phyloP scores from a whole-genome alignment of 1,139 yeast genomes.

The Wickerhamomyces sp. region DNA sequence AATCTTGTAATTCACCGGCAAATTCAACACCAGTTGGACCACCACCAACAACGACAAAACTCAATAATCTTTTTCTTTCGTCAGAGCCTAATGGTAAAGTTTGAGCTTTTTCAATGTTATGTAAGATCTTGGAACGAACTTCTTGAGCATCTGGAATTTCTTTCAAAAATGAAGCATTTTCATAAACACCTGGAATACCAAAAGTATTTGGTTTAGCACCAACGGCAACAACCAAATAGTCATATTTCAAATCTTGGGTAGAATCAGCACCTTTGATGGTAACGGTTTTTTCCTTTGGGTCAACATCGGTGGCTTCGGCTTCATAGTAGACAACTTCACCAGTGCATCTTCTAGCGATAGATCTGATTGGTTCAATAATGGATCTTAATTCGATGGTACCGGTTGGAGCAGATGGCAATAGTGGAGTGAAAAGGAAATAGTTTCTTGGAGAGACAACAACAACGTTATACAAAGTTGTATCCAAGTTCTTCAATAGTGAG shows the following conservation, averaged over 20 bases:
- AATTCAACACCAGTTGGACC: conserved; percentile 92
- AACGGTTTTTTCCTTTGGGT: conserved; percentile 63
- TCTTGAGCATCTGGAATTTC: conserved; percentile 79
- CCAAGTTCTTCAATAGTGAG: conserved; percentile 77
- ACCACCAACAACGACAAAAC: conserved; percentile 83
- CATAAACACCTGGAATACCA: conserved; percentile 76
- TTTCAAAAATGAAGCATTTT: conserved; percentile 77
- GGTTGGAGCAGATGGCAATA: conserved; percentile 89
- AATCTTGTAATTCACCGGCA: conserved; percentile 89
- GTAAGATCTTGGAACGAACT: conserved; percentile 72
- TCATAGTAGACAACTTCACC: conserved; percentile 86
- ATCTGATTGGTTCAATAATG: conserved; percentile 81
- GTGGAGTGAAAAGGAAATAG: conserved; percentile 90
- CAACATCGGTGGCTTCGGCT: conserved; percentile 86
- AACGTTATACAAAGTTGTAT: conserved; percentile 83
- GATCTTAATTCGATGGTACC: conserved; percentile 93
- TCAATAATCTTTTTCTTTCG: conserved; percentile 68
- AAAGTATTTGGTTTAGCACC: conserved; percentile 84
- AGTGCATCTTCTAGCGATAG: conserved; percentile 68
- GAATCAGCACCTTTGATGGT: conserved; percentile 31
- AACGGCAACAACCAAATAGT: conserved; percentile 73
- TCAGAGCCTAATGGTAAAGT: conserved; percentile 69
- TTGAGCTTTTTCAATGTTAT: conserved; percentile 69
- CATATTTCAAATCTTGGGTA: conserved; percentile 39
- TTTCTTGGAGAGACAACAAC: conserved; percentile 90